Percentiles rank a stretch among this genome's conserved stretches.
These are phyloP conservation scores for Backusella luteola DNA, from an alignment of 192 early-diverging fungal species.

Conservation along the genomic window DNA sequence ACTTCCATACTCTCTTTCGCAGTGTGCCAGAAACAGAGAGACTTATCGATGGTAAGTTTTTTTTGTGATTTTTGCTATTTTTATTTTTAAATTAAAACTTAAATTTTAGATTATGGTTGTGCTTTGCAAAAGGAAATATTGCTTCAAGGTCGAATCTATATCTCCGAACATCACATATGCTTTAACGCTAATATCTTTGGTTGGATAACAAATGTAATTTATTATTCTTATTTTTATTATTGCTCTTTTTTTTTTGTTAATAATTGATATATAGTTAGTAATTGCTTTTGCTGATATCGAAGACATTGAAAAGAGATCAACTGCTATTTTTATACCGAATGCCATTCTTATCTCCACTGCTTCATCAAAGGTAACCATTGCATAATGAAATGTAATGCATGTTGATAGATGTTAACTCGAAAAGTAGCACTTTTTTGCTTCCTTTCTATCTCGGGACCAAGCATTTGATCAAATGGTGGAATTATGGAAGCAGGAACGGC, in stretches of 20 bases:
- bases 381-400: neutral
- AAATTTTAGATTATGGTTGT: conserved; percentile 70
- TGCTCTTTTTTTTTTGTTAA: neutral
- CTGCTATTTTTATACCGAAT: conserved; percentile 88
- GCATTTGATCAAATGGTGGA: conserved; percentile 72
- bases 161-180: conserved; percentile 76
- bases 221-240: neutral
- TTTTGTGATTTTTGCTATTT: neutral
- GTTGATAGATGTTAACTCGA: neutral
- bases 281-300: conserved; percentile 77
- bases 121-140: conserved; percentile 89
- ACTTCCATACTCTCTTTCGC: conserved; percentile 53
- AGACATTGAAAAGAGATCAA: conserved; percentile 80
- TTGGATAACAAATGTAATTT: conserved; percentile 72
- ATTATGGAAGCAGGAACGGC: conserved; percentile 49
- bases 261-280: conserved; percentile 42
- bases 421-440: conserved; percentile 72
- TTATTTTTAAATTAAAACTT: neutral
- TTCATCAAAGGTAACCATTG: conserved; percentile 47
- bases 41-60: conserved; percentile 53
- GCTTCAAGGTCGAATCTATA: conserved; percentile 79
- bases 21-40: conserved; percentile 54
- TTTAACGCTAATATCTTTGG: conserved; percentile 92
- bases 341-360: conserved; percentile 78
- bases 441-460: conserved; percentile 82